Evolutionary conservation across 495 filamentous ascomycete genomes (phyloP).

Genomic region (Podospora fimiseda): DNA sequence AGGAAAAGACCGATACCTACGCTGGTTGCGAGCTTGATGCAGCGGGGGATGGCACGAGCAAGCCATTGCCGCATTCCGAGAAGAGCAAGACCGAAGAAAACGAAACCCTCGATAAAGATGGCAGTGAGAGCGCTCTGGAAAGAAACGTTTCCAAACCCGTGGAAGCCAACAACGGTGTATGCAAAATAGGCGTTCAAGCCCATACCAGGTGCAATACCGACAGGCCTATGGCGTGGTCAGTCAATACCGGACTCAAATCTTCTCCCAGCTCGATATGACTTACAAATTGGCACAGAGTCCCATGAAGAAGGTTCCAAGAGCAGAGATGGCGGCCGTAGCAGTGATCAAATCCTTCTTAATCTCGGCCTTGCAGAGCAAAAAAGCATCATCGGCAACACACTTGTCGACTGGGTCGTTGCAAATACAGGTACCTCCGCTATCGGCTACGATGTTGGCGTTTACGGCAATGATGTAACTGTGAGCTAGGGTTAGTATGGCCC

Average conservation of each 20-base stretch:
- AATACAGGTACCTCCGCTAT: conserved; percentile 59
- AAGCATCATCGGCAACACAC: conserved; percentile 48
- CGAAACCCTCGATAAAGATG: conserved; percentile 75
- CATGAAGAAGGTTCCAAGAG: conserved; percentile 65
- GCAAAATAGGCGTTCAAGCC: conserved; percentile 80
- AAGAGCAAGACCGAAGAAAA: conserved; percentile 63
- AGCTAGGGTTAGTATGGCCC: conserved; percentile 2
- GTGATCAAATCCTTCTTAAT: conserved; percentile 72
- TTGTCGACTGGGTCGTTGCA: conserved; percentile 54
- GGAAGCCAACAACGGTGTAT: conserved; percentile 70
- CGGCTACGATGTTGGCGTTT: conserved; percentile 63
- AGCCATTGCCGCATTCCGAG: conserved; percentile 78
- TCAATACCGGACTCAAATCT: conserved; percentile 1
- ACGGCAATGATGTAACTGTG: conserved; percentile 57
- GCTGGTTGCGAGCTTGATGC: conserved; percentile 77
- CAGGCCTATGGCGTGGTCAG: conserved; percentile 45
- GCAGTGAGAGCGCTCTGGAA: conserved; percentile 69
- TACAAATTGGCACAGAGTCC: conserved; percentile 60
- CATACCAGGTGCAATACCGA: conserved; percentile 76
- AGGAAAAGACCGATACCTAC: conserved; percentile 77
- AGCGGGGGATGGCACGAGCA: conserved; percentile 66
- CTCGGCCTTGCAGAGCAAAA: conserved; percentile 57
- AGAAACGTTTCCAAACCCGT: conserved; percentile 60
- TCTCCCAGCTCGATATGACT: conserved; percentile 1
- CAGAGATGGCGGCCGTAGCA: conserved; percentile 71